These are phyloP conservation scores for Fusarium sp. DNA, from an alignment of 2,329 filamentous ascomycete genomes.

Conservation along the genomic window DNA sequence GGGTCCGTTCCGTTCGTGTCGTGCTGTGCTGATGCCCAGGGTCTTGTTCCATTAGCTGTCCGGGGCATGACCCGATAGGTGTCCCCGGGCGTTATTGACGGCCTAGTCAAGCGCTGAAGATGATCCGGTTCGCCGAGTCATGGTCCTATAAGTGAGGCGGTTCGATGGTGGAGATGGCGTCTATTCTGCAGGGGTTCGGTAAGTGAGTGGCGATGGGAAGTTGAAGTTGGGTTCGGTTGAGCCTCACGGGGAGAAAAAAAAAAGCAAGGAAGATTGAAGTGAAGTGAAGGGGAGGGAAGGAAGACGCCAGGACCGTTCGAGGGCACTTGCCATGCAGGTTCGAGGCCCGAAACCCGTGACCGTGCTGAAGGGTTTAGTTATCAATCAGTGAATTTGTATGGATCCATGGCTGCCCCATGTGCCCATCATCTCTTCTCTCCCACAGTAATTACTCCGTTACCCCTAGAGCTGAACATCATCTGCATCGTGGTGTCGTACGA, in stretches of 20 bases:
- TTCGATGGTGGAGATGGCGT: conserved; percentile 7
- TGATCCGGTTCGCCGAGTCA: conserved; percentile 31
- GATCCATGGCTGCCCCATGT: neutral
- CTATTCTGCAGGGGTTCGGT: conserved; percentile 1
- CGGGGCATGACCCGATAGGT: conserved; percentile 18
- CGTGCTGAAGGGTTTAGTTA: neutral
- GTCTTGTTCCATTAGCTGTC: neutral
- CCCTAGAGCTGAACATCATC: neutral
- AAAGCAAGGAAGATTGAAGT: neutral
- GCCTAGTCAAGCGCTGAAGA: conserved; percentile 11
- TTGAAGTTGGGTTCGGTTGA: conserved; percentile 8
- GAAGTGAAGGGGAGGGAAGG: neutral
- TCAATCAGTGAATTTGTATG: neutral
- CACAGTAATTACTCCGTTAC: neutral
- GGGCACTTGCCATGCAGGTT: conserved; percentile 9
- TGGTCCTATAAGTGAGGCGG: conserved; percentile 35
- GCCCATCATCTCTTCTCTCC: conserved; percentile 2
- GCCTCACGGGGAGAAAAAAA: conserved; percentile 8
- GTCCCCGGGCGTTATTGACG: conserved; percentile 2
- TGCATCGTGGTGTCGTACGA: conserved; percentile 38
- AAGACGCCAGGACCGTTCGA: conserved; percentile 18
- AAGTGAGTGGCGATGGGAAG: neutral
- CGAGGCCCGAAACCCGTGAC: conserved; percentile 3
- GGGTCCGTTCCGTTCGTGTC: neutral
- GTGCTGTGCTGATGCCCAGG: neutral